Evolutionary conservation across 768 basidiomycete species (phyloP).

Genomic region (Asterophora parasitica): DNA sequence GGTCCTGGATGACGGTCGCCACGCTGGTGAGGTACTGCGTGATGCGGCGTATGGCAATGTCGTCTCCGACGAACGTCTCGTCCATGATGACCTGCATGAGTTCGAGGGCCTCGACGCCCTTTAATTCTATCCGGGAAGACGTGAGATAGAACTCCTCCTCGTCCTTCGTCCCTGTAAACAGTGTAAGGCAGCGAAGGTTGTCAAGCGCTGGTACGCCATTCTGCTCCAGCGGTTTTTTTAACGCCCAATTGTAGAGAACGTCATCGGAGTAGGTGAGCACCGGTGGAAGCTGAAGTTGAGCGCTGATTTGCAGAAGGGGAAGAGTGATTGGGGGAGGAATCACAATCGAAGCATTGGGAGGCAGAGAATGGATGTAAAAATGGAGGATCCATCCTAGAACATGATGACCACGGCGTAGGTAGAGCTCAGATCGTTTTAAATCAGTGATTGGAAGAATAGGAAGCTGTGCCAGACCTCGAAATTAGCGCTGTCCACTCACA

Average conservation of each 20-base stretch:
- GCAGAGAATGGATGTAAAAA: slow-evolving; percentile 72
- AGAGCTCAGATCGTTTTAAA: slow-evolving; percentile 45
- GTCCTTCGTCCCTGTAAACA: slow-evolving; percentile 77
- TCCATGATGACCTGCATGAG: slow-evolving; percentile 89
- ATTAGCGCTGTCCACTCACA: not conserved
- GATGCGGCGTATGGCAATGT: slow-evolving; percentile 59
- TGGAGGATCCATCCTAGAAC: slow-evolving; percentile 76
- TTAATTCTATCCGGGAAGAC: slow-evolving; percentile 85
- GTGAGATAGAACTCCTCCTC: slow-evolving; percentile 92
- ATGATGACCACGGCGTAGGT: slow-evolving; percentile 71
- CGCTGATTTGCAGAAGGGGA: slow-evolving; percentile 71
- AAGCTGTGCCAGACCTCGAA: slow-evolving; percentile 35
- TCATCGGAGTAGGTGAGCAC: slow-evolving; percentile 91
- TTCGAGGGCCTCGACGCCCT: slow-evolving; percentile 79
- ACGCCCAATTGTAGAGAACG: slow-evolving; percentile 86
- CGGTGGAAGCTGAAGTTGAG: slow-evolving; percentile 76
- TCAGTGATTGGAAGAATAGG: slow-evolving; percentile 43
- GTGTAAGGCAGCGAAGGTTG: slow-evolving; percentile 62
- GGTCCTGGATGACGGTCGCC: slow-evolving; percentile 58
- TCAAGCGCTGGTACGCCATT: slow-evolving; percentile 39
- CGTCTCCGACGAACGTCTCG: slow-evolving; percentile 81
- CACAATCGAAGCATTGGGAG: slow-evolving; percentile 42
- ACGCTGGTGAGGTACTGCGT: slow-evolving; percentile 63
- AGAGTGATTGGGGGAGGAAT: slow-evolving; percentile 75
- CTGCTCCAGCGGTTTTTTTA: slow-evolving; percentile 25